Evolutionary conservation across 768 basidiomycete genomes (phyloP), one percentile per base, ranked within the genome.

Genomic region (Serendipita sp.): DNA sequence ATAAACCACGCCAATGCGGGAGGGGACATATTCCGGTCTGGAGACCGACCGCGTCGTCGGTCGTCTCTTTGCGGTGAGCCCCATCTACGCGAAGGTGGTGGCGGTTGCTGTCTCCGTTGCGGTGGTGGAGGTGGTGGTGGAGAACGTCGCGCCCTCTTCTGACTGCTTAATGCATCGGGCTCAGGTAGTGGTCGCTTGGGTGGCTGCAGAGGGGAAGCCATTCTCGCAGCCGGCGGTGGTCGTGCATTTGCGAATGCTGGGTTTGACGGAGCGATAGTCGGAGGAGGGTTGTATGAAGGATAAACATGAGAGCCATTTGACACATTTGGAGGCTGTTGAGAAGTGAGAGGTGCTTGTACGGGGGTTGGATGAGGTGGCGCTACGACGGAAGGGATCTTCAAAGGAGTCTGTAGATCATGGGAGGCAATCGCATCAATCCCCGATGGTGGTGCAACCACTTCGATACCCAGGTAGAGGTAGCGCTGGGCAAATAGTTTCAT

Each of bases 401-500:
- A 41, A 18, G 63, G 58, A 18, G 69, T 62, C 34, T 60, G 56
- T 37, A 60, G 35, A 38, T 63, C 53, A 46, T 58, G 64, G 41
- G 51, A 28, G 28, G 69, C 69, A 15, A 62, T 67, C 35, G 68
- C 69, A 28, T 70, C 65, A 37, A 67, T 68, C 41, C 72, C 69
- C 15, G 72, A 69, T 53, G 76, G 83, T 13, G 84, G 79, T 1
- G 93, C 90, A 67, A 97, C 94, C 18, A 90, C 87, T 70, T 97
- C 94, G 32, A 86, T 85, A 38, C 85, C 85, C 32, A 86, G 80
- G 73, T 92, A 92, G 32, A 81, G 84, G 71, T 91, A 88, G 46
- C 91, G 80, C 70, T 92, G 88, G 0, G 92, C 92, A 66, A 96
- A 89, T 0, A 88, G 87, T 70, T 95, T 92, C 73, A 96, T 89